Evolutionary conservation across 2,329 filamentous ascomycete genomes (phyloP), one percentile per base, ranked within the genome.

Genomic region (Diaporthe sp.): DNA sequence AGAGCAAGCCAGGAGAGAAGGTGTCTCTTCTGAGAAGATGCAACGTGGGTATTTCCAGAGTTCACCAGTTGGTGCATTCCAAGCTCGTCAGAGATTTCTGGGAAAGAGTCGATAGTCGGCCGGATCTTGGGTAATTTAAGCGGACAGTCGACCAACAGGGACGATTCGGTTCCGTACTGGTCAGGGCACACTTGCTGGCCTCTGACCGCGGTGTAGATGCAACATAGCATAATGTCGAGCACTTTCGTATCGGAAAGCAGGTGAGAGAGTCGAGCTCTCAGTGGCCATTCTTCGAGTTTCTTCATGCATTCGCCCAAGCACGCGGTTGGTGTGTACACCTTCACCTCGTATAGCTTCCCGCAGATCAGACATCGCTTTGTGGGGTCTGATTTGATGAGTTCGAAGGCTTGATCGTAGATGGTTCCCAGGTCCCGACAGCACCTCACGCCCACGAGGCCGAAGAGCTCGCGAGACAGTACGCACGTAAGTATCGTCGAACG

Each of bases 211-310:
- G 46, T 68, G 31, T 53, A 53, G 28, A 68, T 68, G 46, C 65
- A 49, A 13, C 65, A 68, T 2, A 73, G 25, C 34, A 73, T 37
- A 6, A 73, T 25, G 22, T 55, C 58, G 3, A 65, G 37, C 10
- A 49, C 25, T 39, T 73, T 65, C 7, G 55, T 25, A 22, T 73
- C 46, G 6, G 58, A 67, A 8, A 65, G 34, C 9, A 73, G n/a
- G 10, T 57, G 60, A 7, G 58, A 73, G 19, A 55, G 60, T 13
- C 71, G 58, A 61, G 71, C 46, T 55, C 60, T 61, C 22, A 73
- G 46, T 10, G 58, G 49, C 58, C 71, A 73, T 12, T 44, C 7
- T 22, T 73, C 49, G 28, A 67, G 42, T 46, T 31, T 42, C 3
- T 61, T 17, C 31, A 67, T 34, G 49, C 60, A 67, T 17, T 34